Base-by-base conservation (phyloP, 306 rosid species). In the Lathyrus sativus region DNA sequence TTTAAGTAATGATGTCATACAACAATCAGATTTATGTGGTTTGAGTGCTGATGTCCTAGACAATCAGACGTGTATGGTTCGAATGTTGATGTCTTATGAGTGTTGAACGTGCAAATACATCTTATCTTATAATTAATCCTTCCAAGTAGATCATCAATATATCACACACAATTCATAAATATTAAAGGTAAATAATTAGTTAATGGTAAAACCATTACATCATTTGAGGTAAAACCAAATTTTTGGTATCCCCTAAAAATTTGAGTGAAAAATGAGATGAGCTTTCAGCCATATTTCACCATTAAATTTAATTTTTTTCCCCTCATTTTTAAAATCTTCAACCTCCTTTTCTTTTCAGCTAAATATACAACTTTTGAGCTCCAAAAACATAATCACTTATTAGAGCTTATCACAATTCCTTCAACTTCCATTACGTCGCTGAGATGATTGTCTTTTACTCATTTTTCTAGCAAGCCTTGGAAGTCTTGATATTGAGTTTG, bases 401-500 rank as follows among this genome's bases (percentile, higher is more conserved):
- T 55, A 48, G 35, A 56, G 35, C 45, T 67, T 42, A 39, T 65
- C 42, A 48, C 42, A 71, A 62, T 28, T 58, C 6, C 50, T 63
- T 70, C 72, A 77, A 55, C 85, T 60, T 14, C 70, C 86, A 7
- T 67, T 64, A 31, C 3, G 35, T 26, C 39, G 63, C 81, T 55
- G 67, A 5, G 71, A 54, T 14, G 71, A 7, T 75, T 76, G 83
- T 64, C 78, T 19, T 57, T 38, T 64, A 60, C 70, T 88, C 46
- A 82, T 11, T 65, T 14, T 65, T 28, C 72, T 58, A 7, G 78
- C 14, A 28, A 65, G 75, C 57, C 81, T 50, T 13, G 90, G 81
- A 76, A 84, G 59, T 68, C 62, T 74, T 33, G 84, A 38, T 3
- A 76, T 2, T 39, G 96, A 63, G 55, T 93, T 77, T 6, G 74